phyloP scores from a whole-genome alignment of 106 monocot genomes.

The Cymbidium sinense region DNA sequence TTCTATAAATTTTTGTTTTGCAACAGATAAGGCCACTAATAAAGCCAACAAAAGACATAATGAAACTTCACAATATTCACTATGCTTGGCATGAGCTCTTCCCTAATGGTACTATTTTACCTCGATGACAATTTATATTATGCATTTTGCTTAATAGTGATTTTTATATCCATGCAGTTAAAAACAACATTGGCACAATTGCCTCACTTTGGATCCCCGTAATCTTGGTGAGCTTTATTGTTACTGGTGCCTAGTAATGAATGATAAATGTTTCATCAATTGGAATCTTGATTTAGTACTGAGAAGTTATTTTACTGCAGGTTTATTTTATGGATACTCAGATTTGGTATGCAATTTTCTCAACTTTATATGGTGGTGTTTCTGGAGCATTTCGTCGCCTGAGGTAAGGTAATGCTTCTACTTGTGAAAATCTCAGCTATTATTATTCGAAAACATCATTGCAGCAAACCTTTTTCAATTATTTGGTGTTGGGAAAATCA shows the following conservation, averaged over 20 bases:
- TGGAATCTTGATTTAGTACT: no score
- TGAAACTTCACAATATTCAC: conserved; percentile 66
- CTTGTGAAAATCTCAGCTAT: not conserved
- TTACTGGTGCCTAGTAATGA: conserved; percentile 4
- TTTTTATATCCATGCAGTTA: conserved; percentile 44
- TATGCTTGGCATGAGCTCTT: conserved; percentile 98
- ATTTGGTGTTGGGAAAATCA: not conserved
- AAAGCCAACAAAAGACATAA: conserved; percentile 96
- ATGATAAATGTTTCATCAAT: not conserved
- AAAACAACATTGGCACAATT: conserved; percentile 72
- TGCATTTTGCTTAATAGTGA: conserved; percentile 4
- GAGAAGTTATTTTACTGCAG: no score
- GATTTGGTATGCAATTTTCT: conserved; percentile 97
- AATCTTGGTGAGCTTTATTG: conserved; percentile 51
- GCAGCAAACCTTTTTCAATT: not conserved
- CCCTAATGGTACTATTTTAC: conserved; percentile 92
- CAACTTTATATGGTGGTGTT: conserved; percentile 91
- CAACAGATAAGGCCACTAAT: conserved; percentile 82
- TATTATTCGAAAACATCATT: not conserved
- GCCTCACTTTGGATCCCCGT: conserved; percentile 87
- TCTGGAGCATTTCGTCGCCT: conserved; percentile 90
- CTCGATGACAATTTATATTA: no score
- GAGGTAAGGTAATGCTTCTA: conserved; percentile 60
- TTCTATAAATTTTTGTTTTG: not conserved
- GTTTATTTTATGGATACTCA: conserved; percentile 99